phyloP scores from a whole-genome alignment of 2,329 filamentous ascomycete genomes.

The Trichoderma endophyticum region DNA sequence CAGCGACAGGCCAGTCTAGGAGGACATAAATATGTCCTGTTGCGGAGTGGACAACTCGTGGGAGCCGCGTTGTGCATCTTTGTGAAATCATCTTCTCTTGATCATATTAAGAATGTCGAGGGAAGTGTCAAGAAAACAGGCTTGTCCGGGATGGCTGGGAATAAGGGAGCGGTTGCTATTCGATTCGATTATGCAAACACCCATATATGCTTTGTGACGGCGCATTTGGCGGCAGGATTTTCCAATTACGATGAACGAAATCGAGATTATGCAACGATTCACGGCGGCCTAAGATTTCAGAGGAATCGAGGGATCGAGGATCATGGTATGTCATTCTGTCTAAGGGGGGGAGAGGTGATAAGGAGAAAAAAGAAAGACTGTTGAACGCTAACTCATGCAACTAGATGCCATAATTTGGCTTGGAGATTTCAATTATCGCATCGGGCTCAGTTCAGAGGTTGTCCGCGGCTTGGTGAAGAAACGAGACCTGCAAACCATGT shows the following conservation, averaged over 20 bases:
- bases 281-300: conserved; percentile 83
- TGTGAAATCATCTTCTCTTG: conserved; percentile 73
- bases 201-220: conserved; percentile 90
- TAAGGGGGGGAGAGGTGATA: neutral
- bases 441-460: conserved; percentile 76
- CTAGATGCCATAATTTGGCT: conserved; percentile 81
- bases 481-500: conserved; percentile 71
- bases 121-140: conserved; percentile 92
- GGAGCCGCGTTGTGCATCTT: conserved; percentile 91
- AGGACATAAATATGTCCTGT: conserved; percentile 78
- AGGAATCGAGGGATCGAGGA: conserved; percentile 87
- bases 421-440: conserved; percentile 97
- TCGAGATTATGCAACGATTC: conserved; percentile 85
- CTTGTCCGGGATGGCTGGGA: conserved; percentile 94
- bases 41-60: conserved; percentile 90
- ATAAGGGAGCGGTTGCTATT: conserved; percentile 96
- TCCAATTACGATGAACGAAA: conserved; percentile 96
- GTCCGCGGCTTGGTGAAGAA: conserved; percentile 71
- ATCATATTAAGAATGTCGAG: conserved; percentile 92
- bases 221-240: conserved; percentile 93
- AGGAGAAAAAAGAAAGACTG: neutral
- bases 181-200: conserved; percentile 93
- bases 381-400: neutral
- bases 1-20: conserved; percentile 60
- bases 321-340: conserved; percentile 57